phyloP scores from a whole-genome alignment of 2,329 filamentous ascomycete species.

The Mycosphaerella sp. region DNA sequence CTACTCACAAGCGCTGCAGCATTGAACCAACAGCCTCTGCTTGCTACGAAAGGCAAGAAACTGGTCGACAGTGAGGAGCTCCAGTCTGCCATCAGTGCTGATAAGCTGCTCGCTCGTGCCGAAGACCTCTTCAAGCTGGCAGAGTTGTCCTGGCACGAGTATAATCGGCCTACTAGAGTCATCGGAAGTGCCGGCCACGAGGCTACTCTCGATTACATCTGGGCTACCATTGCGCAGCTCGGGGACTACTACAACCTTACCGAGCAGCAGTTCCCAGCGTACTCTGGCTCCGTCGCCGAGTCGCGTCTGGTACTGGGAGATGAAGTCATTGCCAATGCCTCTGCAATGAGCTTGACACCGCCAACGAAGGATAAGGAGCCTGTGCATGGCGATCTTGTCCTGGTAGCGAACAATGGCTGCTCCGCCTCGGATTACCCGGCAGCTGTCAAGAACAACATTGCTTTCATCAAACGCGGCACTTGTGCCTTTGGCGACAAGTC shows the following conservation, averaged over 20 bases:
- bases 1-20: slow-evolving; percentile 2
- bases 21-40: slow-evolving; percentile 14
- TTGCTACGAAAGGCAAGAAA: slow-evolving; percentile 8
- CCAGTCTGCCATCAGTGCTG: slow-evolving; percentile 51
- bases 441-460: slow-evolving; percentile 57
- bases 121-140: slow-evolving; percentile 59
- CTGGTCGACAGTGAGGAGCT: slow-evolving; percentile 40
- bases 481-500: slow-evolving; percentile 71
- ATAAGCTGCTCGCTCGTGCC: slow-evolving; percentile 55
- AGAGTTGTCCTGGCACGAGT: slow-evolving; percentile 53
- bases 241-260: slow-evolving; percentile 57
- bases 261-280: slow-evolving; percentile 38
- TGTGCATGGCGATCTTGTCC: slow-evolving; percentile 38
- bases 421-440: slow-evolving; percentile 58
- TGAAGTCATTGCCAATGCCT: slow-evolving; percentile 57
- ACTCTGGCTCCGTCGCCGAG: slow-evolving; percentile 27
- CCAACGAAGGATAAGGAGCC: slow-evolving; percentile 23
- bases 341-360: slow-evolving; percentile 42
- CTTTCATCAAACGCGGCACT: slow-evolving; percentile 61
- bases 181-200: slow-evolving; percentile 51
- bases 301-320: slow-evolving; percentile 46
- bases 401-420: slow-evolving; percentile 59
- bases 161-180: slow-evolving; percentile 63
- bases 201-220: slow-evolving; percentile 31
- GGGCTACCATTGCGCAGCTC: slow-evolving; percentile 38